Evolutionary conservation across 108 stramenopile genomes (phyloP), one percentile per base, ranked within the genome.

Genomic region (Nannochloropsis oceanica): DNA sequence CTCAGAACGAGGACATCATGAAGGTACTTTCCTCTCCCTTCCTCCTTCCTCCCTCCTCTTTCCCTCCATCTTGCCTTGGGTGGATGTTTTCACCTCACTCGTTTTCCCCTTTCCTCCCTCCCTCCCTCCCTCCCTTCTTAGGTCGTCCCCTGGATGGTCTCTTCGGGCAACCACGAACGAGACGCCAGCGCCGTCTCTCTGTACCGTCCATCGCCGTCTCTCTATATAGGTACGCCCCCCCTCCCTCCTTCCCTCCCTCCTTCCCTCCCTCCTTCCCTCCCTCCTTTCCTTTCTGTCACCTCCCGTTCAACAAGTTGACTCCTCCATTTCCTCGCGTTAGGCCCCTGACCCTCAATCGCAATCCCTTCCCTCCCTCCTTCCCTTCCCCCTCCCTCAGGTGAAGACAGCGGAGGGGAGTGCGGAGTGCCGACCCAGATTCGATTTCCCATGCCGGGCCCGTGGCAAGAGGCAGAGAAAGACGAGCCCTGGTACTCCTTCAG

Each of bases 361-460:
- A 81, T 81, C n/a, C 34, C 5, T 34, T 34, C 34, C 5, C 34
- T 34, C 34, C 34, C 34, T 5, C 34, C 26, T 81, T 2, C 18
- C 81, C 81, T 7, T 26, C 8, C 3, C 14, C 18, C 3, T 24
- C n/a, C n/a, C n/a, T n/a, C 59, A 73, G 82, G 81, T 13, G 83
- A 84, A 11, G 89, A 89, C 86, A 88, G 87, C 8, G 90, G 86
- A 43, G 90, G 90, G 34, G 90, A 90, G 12, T 90, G 90, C 82
- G 90, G 90, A 0, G 90, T 90, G 26, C 89, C 89, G 8, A 84
- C 87, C 12, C 27, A 87, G 25, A 73, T 24, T 43, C 88, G 86
- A 22, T 86, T 90, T 25, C 87, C 87, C 26, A 89, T 89, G 90
- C 90, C 90, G n/a, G 87, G 85, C 11, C 87, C 81, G 12, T 89